Conservation (phyloP, 2,329 filamentous ascomycete genomes). For the Fusarium goolgardi region DNA sequence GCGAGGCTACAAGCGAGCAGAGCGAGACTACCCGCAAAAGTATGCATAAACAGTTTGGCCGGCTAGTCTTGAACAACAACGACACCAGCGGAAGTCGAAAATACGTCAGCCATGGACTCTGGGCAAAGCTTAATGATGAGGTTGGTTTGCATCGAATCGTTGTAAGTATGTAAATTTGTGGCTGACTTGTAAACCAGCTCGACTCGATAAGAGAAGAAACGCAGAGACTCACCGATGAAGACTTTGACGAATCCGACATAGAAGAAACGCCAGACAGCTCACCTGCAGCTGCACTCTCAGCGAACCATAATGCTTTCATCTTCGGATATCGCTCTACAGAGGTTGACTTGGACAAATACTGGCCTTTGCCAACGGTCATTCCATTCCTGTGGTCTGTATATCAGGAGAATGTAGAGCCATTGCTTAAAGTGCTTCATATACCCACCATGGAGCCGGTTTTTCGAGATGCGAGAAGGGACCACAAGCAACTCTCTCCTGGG, state of each 20-base stretch:
- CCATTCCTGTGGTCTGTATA: constrained; percentile 76
- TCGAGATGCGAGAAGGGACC: constrained; percentile 68
- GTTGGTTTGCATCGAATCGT: constrained; percentile 53
- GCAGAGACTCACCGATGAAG: constrained; percentile 58
- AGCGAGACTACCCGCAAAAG: constrained; percentile 48
- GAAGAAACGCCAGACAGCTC: constrained; percentile 66
- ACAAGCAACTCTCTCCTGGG: constrained; percentile 66
- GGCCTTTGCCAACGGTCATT: constrained; percentile 74
- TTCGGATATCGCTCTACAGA: constrained; percentile 78
- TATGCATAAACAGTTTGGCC: constrained; percentile 66
- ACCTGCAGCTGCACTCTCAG: constrained; percentile 50
- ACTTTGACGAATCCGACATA: constrained; percentile 66
- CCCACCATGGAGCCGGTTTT: constrained; percentile 73
- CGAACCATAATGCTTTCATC: constrained; percentile 75
- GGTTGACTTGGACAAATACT: constrained; percentile 72
- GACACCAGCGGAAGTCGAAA: constrained; percentile 74
- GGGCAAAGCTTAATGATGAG: constrained; percentile 81
- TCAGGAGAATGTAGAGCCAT: constrained; percentile 78
- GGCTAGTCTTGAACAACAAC: constrained; percentile 77
- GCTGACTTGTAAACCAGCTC: constrained; percentile 46
- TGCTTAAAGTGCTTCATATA: constrained; percentile 77
- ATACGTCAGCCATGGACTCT: constrained; percentile 82
- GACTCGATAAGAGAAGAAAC: constrained; percentile 62
- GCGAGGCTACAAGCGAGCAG: constrained; percentile 49
- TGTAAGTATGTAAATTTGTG: neutral